phyloP scores from a whole-genome alignment of 2,329 filamentous ascomycete species.

The Claviceps sp. region DNA sequence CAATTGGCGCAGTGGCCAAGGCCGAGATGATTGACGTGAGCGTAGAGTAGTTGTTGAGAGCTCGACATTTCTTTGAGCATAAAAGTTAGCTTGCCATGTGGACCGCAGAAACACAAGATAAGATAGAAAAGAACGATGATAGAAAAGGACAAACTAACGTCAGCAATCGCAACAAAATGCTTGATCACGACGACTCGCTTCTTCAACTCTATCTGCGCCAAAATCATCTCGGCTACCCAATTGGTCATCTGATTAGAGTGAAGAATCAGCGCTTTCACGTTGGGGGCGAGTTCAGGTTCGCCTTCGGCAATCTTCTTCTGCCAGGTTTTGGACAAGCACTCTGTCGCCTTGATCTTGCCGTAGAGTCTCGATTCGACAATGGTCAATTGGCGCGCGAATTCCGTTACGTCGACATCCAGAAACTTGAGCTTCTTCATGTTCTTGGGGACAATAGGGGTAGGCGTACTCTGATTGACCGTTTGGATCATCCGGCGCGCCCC shows the following conservation, averaged over 20 bases:
- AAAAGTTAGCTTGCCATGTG: conserved; percentile 8
- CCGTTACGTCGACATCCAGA: conserved; percentile 85
- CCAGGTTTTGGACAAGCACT: conserved; percentile 98
- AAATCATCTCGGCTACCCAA: conserved; percentile 98
- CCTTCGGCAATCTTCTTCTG: conserved; percentile 82
- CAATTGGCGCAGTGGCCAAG: conserved; percentile 85
- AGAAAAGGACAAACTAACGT: conserved; percentile 47
- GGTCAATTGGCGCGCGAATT: conserved; percentile 94
- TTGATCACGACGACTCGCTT: conserved; percentile 96
- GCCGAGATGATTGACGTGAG: conserved; percentile 96
- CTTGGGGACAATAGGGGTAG: conserved; percentile 85
- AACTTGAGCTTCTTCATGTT: conserved; percentile 99
- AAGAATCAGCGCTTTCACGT: conserved; percentile 90
- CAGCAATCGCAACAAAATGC: conserved; percentile 91
- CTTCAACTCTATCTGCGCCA: conserved; percentile 88
- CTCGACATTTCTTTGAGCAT: conserved; percentile 66
- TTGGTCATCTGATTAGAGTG: conserved; percentile 99
- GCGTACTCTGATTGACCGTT: conserved; percentile 70
- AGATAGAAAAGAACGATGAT: background rate
- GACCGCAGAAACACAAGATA: too few relatives aligned
- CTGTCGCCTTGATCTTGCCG: conserved; percentile 87
- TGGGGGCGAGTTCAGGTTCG: conserved; percentile 74
- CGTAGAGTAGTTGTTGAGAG: conserved; percentile 92
- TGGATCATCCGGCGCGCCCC: conserved; percentile 76
- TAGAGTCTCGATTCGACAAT: conserved; percentile 94